phyloP scores from a whole-genome alignment of 352 stramenopile species.

The Peronosclerospora sorghi region DNA sequence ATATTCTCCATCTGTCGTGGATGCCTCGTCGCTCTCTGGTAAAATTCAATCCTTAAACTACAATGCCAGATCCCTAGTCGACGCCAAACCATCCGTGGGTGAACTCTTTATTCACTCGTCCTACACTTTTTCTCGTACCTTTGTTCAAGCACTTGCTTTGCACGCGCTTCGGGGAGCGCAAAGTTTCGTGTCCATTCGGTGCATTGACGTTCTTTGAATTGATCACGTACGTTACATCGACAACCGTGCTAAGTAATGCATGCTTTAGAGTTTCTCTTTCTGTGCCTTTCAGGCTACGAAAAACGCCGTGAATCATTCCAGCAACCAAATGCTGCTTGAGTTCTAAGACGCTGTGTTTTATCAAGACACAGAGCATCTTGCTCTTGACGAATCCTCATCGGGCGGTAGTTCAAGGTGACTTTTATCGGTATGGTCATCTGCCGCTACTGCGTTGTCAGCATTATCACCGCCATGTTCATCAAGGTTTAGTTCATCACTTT shows the following conservation, averaged over 20 bases:
- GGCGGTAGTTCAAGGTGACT: too few species aligned
- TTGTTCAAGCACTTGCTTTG: constrained; percentile 66
- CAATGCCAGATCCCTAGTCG: constrained; percentile 48
- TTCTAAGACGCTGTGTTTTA: constrained; percentile 51
- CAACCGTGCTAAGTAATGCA: constrained; percentile 50
- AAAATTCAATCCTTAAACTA: constrained; percentile 57
- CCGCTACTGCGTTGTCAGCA: too few species aligned
- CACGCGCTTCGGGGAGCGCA: constrained; percentile 41
- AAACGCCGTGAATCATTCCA: constrained; percentile 73
- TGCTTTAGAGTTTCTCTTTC: constrained; percentile 41
- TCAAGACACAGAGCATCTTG: constrained; percentile 57
- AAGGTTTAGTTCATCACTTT: too few species aligned
- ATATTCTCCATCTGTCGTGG: constrained; percentile 11
- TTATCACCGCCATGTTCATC: too few species aligned
- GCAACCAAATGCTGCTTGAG: constrained; percentile 72
- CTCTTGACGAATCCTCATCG: too few species aligned
- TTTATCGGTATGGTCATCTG: too few species aligned
- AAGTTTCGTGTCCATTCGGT: constrained; percentile 71
- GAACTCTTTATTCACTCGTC: not conserved
- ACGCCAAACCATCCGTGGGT: not conserved
- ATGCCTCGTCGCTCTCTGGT: constrained; percentile 17
- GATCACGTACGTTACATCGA: constrained; percentile 74
- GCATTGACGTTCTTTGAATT: constrained; percentile 77
- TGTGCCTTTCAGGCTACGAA: constrained; percentile 48
- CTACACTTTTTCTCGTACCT: too few species aligned